Evolutionary conservation across 805 yeast genomes (phyloP).

Genomic region (Cyberlindnera japonica): DNA sequence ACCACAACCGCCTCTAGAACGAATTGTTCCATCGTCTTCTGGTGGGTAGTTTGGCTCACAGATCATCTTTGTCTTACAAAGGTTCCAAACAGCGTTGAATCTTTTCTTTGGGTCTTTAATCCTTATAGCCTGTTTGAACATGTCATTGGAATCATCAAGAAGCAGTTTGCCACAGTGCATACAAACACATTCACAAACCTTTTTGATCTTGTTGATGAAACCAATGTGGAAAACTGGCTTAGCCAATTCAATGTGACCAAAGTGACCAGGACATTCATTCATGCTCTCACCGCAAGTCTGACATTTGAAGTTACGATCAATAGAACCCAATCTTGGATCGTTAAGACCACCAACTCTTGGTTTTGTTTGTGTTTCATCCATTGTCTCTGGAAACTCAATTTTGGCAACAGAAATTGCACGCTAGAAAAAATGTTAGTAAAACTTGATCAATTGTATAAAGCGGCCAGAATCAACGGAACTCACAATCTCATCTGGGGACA

Average conservation of each 20-base stretch:
- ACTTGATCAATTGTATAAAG: neutral
- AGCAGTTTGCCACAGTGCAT: slow-evolving; percentile 97
- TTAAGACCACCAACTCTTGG: slow-evolving; percentile 97
- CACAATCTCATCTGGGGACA: slow-evolving; percentile 92
- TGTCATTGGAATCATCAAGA: slow-evolving; percentile 65
- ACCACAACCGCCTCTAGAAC: slow-evolving; percentile 96
- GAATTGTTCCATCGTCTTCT: slow-evolving; percentile 53
- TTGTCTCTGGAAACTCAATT: slow-evolving; percentile 98
- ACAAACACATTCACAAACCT: slow-evolving; percentile 94
- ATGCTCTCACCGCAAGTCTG: slow-evolving; percentile 99
- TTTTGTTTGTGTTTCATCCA: slow-evolving; percentile 93
- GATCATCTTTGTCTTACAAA: slow-evolving; percentile 87
- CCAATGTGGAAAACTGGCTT: slow-evolving; percentile 99
- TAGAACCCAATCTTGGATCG: slow-evolving; percentile 95
- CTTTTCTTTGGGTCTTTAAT: slow-evolving; percentile 94
- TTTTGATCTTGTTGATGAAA: slow-evolving; percentile 88
- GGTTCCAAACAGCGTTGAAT: slow-evolving; percentile 93
- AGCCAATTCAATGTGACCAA: slow-evolving; percentile 97
- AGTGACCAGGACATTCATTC: slow-evolving; percentile 99
- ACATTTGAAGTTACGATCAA: slow-evolving; percentile 95
- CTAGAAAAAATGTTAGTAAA: slow-evolving; percentile 28
- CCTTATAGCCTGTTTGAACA: slow-evolving; percentile 82
- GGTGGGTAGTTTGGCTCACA: slow-evolving; percentile 85
- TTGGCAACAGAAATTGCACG: slow-evolving; percentile 98
- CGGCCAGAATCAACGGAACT: slow-evolving; percentile 20